These are phyloP conservation scores for Rhizopogon vinicolor DNA, from an alignment of 768 basidiomycete genomes.

Conservation along the genomic window DNA sequence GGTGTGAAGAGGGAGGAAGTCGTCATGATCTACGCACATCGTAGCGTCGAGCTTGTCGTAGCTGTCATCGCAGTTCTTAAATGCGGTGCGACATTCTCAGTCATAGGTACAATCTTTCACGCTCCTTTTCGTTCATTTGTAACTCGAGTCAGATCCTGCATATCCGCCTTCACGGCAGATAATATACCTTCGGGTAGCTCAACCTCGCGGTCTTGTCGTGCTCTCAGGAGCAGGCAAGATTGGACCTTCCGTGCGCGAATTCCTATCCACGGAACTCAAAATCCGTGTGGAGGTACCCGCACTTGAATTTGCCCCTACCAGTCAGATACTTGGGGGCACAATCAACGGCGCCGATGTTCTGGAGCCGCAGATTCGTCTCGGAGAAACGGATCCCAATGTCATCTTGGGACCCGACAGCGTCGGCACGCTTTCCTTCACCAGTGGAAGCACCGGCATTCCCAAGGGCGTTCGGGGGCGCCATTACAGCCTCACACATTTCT, in stretches of 20 bases:
- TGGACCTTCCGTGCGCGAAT: constrained; percentile 76
- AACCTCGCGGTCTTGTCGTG: constrained; percentile 86
- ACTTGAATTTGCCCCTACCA: constrained; percentile 65
- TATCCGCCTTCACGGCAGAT: constrained; percentile 93
- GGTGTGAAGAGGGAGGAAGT: constrained; percentile 93
- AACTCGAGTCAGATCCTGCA: constrained; percentile 71
- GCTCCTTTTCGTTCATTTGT: constrained; percentile 1
- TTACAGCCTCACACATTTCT: constrained; percentile 96
- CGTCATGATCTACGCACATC: constrained; percentile 96
- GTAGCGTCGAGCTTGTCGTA: constrained; percentile 94
- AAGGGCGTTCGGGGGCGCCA: constrained; percentile 97
- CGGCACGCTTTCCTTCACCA: constrained; percentile 94
- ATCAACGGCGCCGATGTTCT: constrained; percentile 55
- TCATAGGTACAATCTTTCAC: constrained; percentile 65
- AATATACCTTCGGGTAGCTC: constrained; percentile 89
- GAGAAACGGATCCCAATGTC: constrained; percentile 73
- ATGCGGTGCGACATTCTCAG: constrained; percentile 94
- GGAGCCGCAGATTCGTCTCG: constrained; percentile 44
- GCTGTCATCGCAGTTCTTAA: constrained; percentile 97
- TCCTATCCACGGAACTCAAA: constrained; percentile 69
- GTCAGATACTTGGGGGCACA: constrained; percentile 62
- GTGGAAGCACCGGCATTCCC: constrained; percentile 95
- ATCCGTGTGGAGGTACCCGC: constrained; percentile 92
- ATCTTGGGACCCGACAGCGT: constrained; percentile 91
- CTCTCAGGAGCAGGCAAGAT: constrained; percentile 88